phyloP scores from a whole-genome alignment of 2,329 filamentous ascomycete species.

The Diaporthe amygdali region DNA sequence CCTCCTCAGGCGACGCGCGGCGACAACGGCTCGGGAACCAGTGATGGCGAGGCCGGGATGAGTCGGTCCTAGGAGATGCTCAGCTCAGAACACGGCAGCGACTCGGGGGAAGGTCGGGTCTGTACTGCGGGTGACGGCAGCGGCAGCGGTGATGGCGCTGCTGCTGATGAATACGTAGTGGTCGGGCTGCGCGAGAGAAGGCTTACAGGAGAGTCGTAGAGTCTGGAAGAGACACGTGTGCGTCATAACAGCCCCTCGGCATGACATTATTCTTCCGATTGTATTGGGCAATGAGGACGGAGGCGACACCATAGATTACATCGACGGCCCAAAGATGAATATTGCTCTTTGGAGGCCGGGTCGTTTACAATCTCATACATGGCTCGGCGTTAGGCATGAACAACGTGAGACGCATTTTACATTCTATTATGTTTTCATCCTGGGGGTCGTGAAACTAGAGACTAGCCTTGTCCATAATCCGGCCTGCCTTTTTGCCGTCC shows the following conservation, averaged over 20 bases:
- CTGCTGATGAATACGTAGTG: neutral
- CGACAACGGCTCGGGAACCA: neutral
- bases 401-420: conserved; percentile 9
- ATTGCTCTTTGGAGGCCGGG: neutral
- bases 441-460: conserved; percentile 34
- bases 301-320: conserved; percentile 7
- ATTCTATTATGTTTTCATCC: conserved; percentile 16
- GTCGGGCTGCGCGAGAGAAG: neutral
- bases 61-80: neutral
- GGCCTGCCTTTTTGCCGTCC: conserved; percentile 35
- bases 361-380: neutral
- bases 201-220: neutral
- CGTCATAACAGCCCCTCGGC: neutral
- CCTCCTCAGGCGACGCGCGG: neutral
- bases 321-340: conserved; percentile 1
- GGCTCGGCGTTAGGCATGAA: neutral
- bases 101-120: neutral
- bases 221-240: neutral
- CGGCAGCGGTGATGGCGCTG: neutral
- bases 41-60: neutral
- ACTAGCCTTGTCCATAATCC: conserved; percentile 38
- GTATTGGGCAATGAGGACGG: neutral
- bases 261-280: neutral
- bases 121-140: neutral
- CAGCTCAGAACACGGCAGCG: neutral